Conservation (phyloP, 1,139 yeast genomes). For the Suhomyces chickasaworum region DNA sequence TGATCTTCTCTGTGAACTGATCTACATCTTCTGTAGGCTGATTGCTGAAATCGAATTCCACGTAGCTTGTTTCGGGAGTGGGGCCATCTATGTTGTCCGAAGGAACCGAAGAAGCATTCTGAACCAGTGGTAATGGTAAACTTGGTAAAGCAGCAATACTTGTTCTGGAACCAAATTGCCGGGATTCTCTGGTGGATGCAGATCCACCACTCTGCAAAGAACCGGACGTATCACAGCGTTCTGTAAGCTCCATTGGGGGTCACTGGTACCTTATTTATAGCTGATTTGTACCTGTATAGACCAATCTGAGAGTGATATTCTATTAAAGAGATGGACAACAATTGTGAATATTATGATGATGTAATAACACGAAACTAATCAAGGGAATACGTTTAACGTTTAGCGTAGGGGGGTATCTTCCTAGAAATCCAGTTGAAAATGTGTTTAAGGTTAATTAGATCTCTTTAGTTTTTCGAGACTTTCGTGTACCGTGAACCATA, state of each 20-base stretch:
- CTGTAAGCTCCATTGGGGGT: constrained; percentile 7
- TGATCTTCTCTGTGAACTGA: constrained; percentile 16
- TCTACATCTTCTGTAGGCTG: constrained; percentile 6
- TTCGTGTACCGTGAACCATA: not conserved
- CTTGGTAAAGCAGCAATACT: constrained; percentile 24
- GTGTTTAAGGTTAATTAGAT: not conserved
- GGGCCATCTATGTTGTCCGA: not conserved
- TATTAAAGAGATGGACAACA: not conserved
- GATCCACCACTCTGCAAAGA: constrained; percentile 10
- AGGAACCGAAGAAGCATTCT: not conserved
- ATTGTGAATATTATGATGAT: not conserved
- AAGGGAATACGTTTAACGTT: not conserved
- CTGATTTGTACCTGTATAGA: not conserved
- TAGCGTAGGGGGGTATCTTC: no score
- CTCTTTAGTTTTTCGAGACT: not conserved
- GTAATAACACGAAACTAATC: not conserved
- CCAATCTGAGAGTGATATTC: not conserved
- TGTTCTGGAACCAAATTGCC: constrained; percentile 20
- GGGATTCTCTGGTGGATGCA: constrained; percentile 12
- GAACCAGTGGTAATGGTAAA: constrained; percentile 17
- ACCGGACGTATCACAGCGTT: constrained; percentile 9
- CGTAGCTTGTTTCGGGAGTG: constrained; percentile 16
- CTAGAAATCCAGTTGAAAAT: no score
- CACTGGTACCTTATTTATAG: not conserved
- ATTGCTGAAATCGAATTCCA: constrained; percentile 38